Percentiles rank a stretch among this genome's conserved stretches.
These are phyloP conservation scores for Kewa caespitosa DNA, from an alignment of 179 eudicot genomes.

Conservation along the genomic window DNA sequence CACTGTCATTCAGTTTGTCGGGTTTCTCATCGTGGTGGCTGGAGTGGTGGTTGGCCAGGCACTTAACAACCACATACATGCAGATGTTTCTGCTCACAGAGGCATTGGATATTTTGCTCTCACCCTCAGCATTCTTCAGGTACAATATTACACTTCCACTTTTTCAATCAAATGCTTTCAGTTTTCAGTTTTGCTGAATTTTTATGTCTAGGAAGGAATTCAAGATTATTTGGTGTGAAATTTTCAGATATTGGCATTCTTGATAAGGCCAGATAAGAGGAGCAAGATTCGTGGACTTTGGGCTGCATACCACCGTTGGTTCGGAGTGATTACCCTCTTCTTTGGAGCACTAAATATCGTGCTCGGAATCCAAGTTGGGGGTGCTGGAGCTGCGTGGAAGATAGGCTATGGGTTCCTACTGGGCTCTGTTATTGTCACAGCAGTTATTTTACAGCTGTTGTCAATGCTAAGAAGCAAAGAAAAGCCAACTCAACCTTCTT, in stretches of 20 bases:
- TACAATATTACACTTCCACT: conserved; percentile 2
- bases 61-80: conserved; percentile 51
- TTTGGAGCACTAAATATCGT: conserved; percentile 76
- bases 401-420: conserved; percentile 81
- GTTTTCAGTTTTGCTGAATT: background rate
- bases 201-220: background rate
- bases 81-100: conserved; percentile 64
- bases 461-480: conserved; percentile 47
- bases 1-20: conserved; percentile 62
- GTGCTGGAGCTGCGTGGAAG: conserved; percentile 74
- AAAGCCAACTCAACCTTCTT: conserved; percentile 35
- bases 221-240: background rate
- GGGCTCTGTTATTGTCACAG: conserved; percentile 37
- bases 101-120: conserved; percentile 85
- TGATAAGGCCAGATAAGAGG: conserved; percentile 69
- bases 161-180: background rate
- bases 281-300: conserved; percentile 70
- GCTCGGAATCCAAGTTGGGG: conserved; percentile 71
- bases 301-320: conserved; percentile 79
- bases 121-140: conserved; percentile 80
- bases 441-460: conserved; percentile 64
- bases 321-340: conserved; percentile 73
- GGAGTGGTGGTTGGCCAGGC: conserved; percentile 70
- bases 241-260: conserved; percentile 77
- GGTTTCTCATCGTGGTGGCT: conserved; percentile 69